These are phyloP conservation scores for Phytophthora lateralis DNA, from an alignment of 352 stramenopile species.

Conservation along the genomic window DNA sequence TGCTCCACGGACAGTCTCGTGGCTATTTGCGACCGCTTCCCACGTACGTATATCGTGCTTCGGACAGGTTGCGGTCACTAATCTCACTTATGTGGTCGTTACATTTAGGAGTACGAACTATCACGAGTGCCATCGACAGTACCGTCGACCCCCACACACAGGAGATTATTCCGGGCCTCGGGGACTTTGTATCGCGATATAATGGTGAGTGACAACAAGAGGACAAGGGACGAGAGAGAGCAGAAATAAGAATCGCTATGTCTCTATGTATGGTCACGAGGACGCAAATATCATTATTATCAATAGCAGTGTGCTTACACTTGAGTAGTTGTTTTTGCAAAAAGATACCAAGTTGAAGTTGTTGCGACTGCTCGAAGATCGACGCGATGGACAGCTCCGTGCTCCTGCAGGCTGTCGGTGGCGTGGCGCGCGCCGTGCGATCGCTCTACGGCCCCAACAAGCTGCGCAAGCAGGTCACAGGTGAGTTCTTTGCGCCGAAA, in stretches of 20 bases:
- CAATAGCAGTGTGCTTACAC: constrained; percentile 1
- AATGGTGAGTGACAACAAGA: constrained; percentile 22
- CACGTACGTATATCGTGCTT: constrained; percentile 27
- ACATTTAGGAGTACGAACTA: constrained; percentile 29
- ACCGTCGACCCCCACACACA: constrained; percentile 27
- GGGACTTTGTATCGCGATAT: constrained; percentile 52
- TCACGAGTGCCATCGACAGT: constrained; percentile 41
- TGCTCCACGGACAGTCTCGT: constrained; percentile 36
- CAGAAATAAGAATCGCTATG: constrained; percentile 4
- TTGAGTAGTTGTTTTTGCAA: constrained; percentile 2
- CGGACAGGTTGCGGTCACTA: neutral
- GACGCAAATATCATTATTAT: constrained; percentile 10
- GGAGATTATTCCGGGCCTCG: constrained; percentile 37
- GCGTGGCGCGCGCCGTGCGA: constrained; percentile 23
- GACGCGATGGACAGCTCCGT: constrained; percentile 4
- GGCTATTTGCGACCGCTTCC: constrained; percentile 37
- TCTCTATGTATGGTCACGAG: neutral
- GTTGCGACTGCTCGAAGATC: constrained; percentile 14
- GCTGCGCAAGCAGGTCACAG: constrained; percentile 35
- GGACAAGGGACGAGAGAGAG: neutral
- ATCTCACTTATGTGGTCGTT: neutral
- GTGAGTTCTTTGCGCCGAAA: neutral
- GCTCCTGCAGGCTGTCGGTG: constrained; percentile 27
- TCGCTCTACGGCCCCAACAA: constrained; percentile 35
- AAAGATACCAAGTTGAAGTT: constrained; percentile 32